Conservation (phyloP, 495 filamentous ascomycete genomes). For the Neurospora hispaniola region DNA sequence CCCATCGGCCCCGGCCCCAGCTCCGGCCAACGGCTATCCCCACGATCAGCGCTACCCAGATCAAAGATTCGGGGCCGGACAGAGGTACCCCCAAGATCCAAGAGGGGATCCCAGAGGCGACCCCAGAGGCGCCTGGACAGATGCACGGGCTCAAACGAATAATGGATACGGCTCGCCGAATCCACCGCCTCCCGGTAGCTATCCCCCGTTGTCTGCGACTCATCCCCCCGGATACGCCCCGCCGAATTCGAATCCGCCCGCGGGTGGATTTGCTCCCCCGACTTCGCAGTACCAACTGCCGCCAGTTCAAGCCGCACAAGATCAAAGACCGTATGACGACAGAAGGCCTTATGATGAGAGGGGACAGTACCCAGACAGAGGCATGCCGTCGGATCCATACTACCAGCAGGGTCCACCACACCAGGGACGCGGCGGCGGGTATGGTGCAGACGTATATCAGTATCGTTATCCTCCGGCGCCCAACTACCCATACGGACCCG, state of each 20-base stretch:
- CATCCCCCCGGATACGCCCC: slow-evolving; percentile 14
- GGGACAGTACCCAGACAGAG: slow-evolving; percentile 5
- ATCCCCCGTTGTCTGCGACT: slow-evolving; percentile 11
- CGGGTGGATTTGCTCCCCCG: slow-evolving; percentile 2
- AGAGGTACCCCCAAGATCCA: slow-evolving; percentile 5
- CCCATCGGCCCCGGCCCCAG: background rate
- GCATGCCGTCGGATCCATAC: slow-evolving; percentile 6
- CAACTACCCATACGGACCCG: slow-evolving; percentile 15
- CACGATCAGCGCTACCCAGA: slow-evolving; percentile 15
- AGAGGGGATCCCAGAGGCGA: background rate
- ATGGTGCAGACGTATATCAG: slow-evolving; percentile 1
- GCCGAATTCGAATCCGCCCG: background rate
- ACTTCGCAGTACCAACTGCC: slow-evolving; percentile 11
- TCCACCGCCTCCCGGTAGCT: background rate
- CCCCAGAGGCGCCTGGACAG: background rate
- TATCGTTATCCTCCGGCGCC: slow-evolving; percentile 11
- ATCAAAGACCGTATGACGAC: slow-evolving; percentile 7
- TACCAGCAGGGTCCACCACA: slow-evolving; percentile 11
- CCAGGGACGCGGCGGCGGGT: slow-evolving; percentile 4
- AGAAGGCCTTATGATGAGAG: slow-evolving; percentile 8
- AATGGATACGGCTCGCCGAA: background rate
- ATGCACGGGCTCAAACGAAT: background rate
- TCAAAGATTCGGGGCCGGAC: slow-evolving; percentile 1
- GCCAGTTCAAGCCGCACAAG: slow-evolving; percentile 6
- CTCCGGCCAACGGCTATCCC: slow-evolving; percentile 10